These are phyloP conservation scores for Paraglomus brasilianum DNA, from an alignment of 192 early-diverging fungal species.

Conservation along the genomic window DNA sequence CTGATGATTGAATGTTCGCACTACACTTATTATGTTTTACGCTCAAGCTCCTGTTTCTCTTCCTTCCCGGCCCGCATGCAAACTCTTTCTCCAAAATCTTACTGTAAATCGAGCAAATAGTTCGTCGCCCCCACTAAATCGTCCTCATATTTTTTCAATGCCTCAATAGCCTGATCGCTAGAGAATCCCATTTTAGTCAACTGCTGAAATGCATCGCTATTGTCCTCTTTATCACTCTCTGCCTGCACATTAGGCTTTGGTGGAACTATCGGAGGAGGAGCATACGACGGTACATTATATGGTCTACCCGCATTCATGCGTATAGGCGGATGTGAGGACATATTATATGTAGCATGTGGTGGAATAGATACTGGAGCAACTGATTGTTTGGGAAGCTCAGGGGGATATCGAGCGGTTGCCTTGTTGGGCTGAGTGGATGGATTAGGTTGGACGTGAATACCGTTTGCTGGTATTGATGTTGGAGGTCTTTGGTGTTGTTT, in stretches of 20 bases:
- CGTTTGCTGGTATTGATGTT: too few species aligned
- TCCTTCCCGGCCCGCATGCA: too few species aligned
- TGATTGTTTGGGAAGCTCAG: background rate
- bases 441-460: too few species aligned
- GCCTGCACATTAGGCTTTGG: conserved; percentile 6
- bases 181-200: conserved; percentile 75
- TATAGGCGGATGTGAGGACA: background rate
- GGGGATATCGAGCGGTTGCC: too few species aligned
- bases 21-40: too few species aligned
- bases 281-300: background rate
- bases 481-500: too few species aligned
- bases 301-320: conserved; percentile 13
- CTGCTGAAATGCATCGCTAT: conserved; percentile 40
- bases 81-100: too few species aligned
- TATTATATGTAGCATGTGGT: background rate
- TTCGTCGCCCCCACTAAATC: conserved; percentile 75
- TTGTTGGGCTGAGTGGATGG: too few species aligned
- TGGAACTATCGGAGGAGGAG: background rate
- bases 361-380: background rate
- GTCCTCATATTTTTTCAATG: conserved; percentile 69
- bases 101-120: conserved; percentile 73
- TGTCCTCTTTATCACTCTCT: conserved; percentile 26
- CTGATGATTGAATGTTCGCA: too few species aligned
- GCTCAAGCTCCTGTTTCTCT: too few species aligned
- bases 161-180: conserved; percentile 61